Base-by-base conservation (phyloP, 2,329 filamentous ascomycete genomes). In the Diplocarpon rosae region DNA sequence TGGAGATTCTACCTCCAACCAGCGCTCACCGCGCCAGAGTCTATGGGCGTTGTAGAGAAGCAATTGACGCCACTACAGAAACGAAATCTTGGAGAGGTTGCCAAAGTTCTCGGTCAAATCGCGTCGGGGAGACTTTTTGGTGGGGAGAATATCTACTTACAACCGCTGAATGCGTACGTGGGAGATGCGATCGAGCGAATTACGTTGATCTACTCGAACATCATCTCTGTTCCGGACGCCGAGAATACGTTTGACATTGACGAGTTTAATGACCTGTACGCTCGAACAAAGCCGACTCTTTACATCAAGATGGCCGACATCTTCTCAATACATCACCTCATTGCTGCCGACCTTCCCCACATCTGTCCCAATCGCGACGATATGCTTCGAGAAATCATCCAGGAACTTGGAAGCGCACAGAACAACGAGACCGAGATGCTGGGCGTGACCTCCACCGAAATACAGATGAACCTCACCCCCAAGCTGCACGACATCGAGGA, bases 261-360 rank as follows among this genome's bases (percentile, higher is more conserved):
- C 61, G 92, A 96, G 63, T 98, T 92, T 75, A 96, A 95, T 62
- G 92, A 98, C 60, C 74, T 98, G 6, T 96, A 96, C 61, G 85
- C 90, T 45, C 89, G 93, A 63, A 92, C 88, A 52, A 95, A 95
- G 65, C 92, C 92, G 6, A 96, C 90, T 0, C 72, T 98, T n/a
- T 98, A 96, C 69, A 95, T 98, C 70, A 98, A 98, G 68, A 90
- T 98, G 77, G 78, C 85, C 13, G 92, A 98, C 62, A 89, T 98
- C 46, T 96, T 98, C 63, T 85, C 90, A 39, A 90, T 98, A 47
- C 93, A 98, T 66, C 87, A 83, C 52, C 73, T 96, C 16, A 76
- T 96, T 43, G 81, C 86, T 2, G 73, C 80, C 17, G 87, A 96
- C 56, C 76, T 95, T 39, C 69, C 80, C 5, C 71, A 72, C 46